Evolutionary conservation across 805 yeast species (phyloP).

Genomic region (Metschnikowia kofuensis): DNA sequence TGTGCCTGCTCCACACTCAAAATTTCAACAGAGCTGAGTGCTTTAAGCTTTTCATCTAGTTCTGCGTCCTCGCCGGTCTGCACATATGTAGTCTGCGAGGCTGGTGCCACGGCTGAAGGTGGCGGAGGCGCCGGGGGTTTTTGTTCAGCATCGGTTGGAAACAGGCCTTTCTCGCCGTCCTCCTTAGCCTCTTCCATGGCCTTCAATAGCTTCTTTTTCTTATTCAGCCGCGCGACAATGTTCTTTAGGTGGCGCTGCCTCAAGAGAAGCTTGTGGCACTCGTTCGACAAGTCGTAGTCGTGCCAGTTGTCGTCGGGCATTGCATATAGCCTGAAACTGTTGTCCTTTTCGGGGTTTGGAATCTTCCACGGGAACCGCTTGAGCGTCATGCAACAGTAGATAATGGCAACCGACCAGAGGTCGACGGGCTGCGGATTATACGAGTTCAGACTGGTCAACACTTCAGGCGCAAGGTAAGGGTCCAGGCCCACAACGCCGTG

Average conservation of each 20-base stretch:
- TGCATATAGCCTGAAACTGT: slow-evolving; percentile 64
- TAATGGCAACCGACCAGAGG: slow-evolving; percentile 82
- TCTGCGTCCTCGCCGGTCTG: not conserved
- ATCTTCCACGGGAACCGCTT: slow-evolving; percentile 88
- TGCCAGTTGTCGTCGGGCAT: slow-evolving; percentile 72
- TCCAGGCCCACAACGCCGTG: slow-evolving; percentile 84
- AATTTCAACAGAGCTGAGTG: slow-evolving; percentile 24
- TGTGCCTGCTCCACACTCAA: slow-evolving; percentile 32
- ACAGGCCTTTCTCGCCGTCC: slow-evolving; percentile 11
- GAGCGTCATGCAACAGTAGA: slow-evolving; percentile 82
- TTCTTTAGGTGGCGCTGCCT: slow-evolving; percentile 57
- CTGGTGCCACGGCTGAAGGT: not conserved
- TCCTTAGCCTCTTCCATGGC: slow-evolving; percentile 6
- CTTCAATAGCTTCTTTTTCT: slow-evolving; percentile 31
- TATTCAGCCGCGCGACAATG: slow-evolving; percentile 40
- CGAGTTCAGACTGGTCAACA: slow-evolving; percentile 45
- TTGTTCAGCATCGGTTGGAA: not conserved
- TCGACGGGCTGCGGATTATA: slow-evolving; percentile 81
- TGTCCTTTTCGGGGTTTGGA: slow-evolving; percentile 58
- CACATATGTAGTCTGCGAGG: not conserved
- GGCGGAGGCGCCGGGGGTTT: not conserved
- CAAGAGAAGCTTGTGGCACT: slow-evolving; percentile 63
- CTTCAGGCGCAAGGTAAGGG: slow-evolving; percentile 86
- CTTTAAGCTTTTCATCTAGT: slow-evolving; percentile 21
- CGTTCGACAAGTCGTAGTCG: slow-evolving; percentile 70